These are phyloP conservation scores for Ambrosia trifida DNA, from an alignment of 129 eudicot species.

Conservation along the genomic window DNA sequence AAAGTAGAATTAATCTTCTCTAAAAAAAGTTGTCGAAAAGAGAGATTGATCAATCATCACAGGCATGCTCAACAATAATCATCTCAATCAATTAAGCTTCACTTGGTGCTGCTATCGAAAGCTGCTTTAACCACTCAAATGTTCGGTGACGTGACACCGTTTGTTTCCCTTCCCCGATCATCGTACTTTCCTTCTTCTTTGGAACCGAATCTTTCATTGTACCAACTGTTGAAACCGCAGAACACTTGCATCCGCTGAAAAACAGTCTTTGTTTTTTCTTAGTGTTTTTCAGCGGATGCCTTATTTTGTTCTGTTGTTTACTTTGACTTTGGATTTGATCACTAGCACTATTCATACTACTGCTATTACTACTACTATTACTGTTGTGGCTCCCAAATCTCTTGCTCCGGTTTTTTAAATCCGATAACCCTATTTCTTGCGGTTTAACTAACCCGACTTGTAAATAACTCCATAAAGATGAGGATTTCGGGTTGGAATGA, in stretches of 20 bases:
- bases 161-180: slow-evolving; percentile 43
- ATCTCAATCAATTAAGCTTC: slow-evolving; percentile 32
- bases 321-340: slow-evolving; percentile 26
- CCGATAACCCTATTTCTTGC: slow-evolving; percentile 64
- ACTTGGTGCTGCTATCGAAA: slow-evolving; percentile 52
- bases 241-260: slow-evolving; percentile 68
- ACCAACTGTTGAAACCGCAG: slow-evolving; percentile 45
- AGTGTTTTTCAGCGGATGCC: slow-evolving; percentile 9
- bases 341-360: slow-evolving; percentile 32
- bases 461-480: slow-evolving; percentile 65
- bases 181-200: slow-evolving; percentile 15
- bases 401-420: slow-evolving; percentile 49
- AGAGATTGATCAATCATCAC: slow-evolving; percentile 35
- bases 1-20: slow-evolving; percentile 37
- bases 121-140: slow-evolving; percentile 97
- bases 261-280: slow-evolving; percentile 42
- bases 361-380: slow-evolving; percentile 45
- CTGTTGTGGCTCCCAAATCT: slow-evolving; percentile 55
- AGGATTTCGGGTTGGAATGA: slow-evolving; percentile 40
- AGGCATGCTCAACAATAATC: slow-evolving; percentile 38
- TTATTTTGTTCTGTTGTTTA: background rate
- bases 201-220: slow-evolving; percentile 19
- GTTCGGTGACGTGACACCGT: slow-evolving; percentile 80
- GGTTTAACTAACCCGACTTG: slow-evolving; percentile 64
- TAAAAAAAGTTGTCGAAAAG: slow-evolving; percentile 27